Percentiles rank a stretch among this genome's conserved stretches.
Conservation (phyloP, 2,329 filamentous ascomycete species). For the Madurella fahalii region DNA sequence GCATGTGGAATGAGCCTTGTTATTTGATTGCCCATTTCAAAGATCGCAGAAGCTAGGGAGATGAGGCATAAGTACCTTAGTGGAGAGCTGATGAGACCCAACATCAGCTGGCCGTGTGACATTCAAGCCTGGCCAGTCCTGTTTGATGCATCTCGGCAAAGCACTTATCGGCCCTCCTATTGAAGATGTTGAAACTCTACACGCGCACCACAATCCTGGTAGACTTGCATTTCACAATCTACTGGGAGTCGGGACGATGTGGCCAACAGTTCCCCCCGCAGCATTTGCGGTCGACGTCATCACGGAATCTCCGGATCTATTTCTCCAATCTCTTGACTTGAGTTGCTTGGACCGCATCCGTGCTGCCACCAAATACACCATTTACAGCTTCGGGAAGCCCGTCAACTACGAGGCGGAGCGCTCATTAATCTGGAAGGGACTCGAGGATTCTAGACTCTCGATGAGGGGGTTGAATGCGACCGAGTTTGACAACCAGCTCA, state of each 20-base stretch:
- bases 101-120: too few relatives aligned
- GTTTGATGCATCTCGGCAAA: too few relatives aligned
- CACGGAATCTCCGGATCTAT: slow-evolving; percentile 1
- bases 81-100: too few relatives aligned
- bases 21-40: too few relatives aligned
- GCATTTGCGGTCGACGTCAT: slow-evolving; percentile 6
- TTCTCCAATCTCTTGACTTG: slow-evolving; percentile 12
- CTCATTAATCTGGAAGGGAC: slow-evolving; percentile 5
- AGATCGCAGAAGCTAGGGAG: too few relatives aligned
- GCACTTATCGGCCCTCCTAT: not conserved
- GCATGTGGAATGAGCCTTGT: too few relatives aligned
- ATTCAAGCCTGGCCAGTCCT: too few relatives aligned
- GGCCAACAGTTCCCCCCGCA: not conserved
- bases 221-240: slow-evolving; percentile 10
- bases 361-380: slow-evolving; percentile 1
- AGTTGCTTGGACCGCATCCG: slow-evolving; percentile 14
- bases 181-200: not conserved
- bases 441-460: not conserved
- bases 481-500: slow-evolving; percentile 7
- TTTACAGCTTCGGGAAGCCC: not conserved
- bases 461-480: slow-evolving; percentile 3
- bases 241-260: not conserved
- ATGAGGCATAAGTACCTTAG: too few relatives aligned
- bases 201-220: slow-evolving; percentile 5
- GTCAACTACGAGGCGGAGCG: slow-evolving; percentile 12